Percentiles rank a stretch among this genome's conserved stretches.
phyloP scores from a whole-genome alignment of 352 stramenopile species.

The Globisporangium okanoganense region DNA sequence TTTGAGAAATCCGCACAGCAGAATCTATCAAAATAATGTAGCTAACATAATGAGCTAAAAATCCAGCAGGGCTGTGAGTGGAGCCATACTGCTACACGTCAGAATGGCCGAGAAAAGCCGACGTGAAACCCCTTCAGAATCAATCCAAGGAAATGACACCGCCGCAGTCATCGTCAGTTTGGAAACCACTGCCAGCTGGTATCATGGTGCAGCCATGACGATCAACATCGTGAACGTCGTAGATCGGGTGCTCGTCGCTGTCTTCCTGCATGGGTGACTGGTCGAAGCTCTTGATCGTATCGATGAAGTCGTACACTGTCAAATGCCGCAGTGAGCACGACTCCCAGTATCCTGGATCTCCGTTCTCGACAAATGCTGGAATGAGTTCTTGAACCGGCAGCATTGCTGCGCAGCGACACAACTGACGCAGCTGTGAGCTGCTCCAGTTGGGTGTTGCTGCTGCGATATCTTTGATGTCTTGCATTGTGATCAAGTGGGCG shows the following conservation, averaged over 20 bases:
- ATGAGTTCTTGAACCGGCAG: not conserved
- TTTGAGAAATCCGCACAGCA: no score
- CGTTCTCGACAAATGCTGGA: not conserved
- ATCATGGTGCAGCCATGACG: not conserved
- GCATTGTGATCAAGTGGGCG: not conserved
- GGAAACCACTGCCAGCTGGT: not conserved
- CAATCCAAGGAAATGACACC: slow-evolving; percentile 6
- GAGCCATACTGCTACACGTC: not conserved
- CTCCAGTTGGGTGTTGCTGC: not conserved
- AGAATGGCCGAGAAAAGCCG: not conserved
- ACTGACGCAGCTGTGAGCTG: not conserved
- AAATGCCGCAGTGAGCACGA: not conserved
- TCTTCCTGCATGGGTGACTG: not conserved
- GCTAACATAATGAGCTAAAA: no score
- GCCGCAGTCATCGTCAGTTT: slow-evolving; percentile 1
- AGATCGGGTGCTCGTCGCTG: not conserved
- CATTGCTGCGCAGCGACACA: not conserved
- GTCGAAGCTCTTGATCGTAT: not conserved
- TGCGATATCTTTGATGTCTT: not conserved
- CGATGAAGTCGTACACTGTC: slow-evolving; percentile 2
- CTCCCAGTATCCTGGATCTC: not conserved
- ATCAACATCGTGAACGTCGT: not conserved
- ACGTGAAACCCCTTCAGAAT: slow-evolving; percentile 9
- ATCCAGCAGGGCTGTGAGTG: no score
- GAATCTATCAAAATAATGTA: no score